Conservation (phyloP, 1,284 basidiomycete species). For the Taiwanofungus camphoratus region DNA sequence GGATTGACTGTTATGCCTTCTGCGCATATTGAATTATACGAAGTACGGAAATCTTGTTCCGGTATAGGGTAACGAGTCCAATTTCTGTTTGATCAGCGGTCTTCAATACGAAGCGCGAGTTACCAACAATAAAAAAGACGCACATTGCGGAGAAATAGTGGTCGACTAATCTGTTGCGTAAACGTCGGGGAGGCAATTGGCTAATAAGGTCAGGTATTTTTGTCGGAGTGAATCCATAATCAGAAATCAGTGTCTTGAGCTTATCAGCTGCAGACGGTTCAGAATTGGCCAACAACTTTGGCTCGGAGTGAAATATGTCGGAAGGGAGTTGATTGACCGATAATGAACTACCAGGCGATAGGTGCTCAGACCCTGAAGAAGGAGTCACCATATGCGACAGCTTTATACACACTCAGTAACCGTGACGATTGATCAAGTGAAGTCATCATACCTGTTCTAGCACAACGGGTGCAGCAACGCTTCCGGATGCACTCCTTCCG, state of each 20-base stretch:
- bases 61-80: conserved; percentile 94
- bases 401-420: conserved; percentile 28
- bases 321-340: conserved; percentile 14
- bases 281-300: conserved; percentile 23
- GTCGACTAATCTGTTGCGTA: conserved; percentile 70
- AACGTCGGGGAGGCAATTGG: conserved; percentile 74
- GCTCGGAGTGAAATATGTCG: conserved; percentile 21
- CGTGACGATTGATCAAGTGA: conserved; percentile 1
- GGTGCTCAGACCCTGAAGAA: conserved; percentile 10
- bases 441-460: conserved; percentile 60
- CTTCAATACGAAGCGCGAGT: no score
- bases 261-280: conserved; percentile 75
- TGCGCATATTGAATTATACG: conserved; percentile 76
- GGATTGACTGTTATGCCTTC: conserved; percentile 74
- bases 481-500: conserved; percentile 74
- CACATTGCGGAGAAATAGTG: conserved; percentile 75
- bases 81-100: conserved; percentile 54
- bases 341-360: conserved; percentile 11
- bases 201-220: conserved; percentile 86
- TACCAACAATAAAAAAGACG: conserved; percentile 23
- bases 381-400: conserved; percentile 53
- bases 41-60: conserved; percentile 77
- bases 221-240: conserved; percentile 85
- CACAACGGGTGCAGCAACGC: conserved; percentile 69
- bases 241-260: conserved; percentile 76